phyloP scores from a whole-genome alignment of 2,329 filamentous ascomycete species.

The Verticillium albo-atrum region DNA sequence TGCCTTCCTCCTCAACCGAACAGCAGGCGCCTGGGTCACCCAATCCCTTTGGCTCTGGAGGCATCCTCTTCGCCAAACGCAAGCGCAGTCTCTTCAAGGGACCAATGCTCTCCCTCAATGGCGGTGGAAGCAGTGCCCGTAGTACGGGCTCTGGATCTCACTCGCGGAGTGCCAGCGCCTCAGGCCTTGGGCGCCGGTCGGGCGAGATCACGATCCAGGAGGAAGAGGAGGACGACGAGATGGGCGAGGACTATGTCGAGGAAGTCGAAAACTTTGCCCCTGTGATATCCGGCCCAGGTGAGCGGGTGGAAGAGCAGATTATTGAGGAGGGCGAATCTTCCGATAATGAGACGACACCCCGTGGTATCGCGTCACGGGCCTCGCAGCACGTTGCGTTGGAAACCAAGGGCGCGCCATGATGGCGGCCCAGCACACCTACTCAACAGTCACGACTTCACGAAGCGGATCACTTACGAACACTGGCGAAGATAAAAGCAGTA shows the following conservation, averaged over 20 bases:
- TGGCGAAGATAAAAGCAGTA: not conserved
- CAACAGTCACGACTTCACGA: conserved; percentile 5
- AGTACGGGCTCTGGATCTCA: conserved; percentile 34
- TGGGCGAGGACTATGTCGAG: conserved; percentile 46
- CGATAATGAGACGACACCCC: not conserved
- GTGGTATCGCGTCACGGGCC: not conserved
- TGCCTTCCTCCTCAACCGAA: conserved; percentile 31
- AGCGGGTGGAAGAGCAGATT: conserved; percentile 42
- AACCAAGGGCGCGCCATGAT: not conserved
- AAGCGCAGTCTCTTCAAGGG: conserved; percentile 83
- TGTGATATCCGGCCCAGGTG: conserved; percentile 37
- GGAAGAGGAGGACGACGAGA: conserved; percentile 47
- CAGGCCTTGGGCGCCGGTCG: conserved; percentile 60
- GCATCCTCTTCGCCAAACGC: conserved; percentile 71
- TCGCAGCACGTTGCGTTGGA: conserved; percentile 1
- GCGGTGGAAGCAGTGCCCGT: conserved; percentile 27
- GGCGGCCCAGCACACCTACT: not conserved
- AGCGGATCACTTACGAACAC: conserved; percentile 3
- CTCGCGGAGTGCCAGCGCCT: conserved; percentile 58
- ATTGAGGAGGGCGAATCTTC: conserved; percentile 15
- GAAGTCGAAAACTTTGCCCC: conserved; percentile 58
- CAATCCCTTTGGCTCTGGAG: conserved; percentile 54
- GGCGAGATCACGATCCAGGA: conserved; percentile 72
- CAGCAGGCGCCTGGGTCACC: conserved; percentile 46
- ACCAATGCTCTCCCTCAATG: conserved; percentile 57